Percentiles rank a stretch among this genome's conserved stretches.
These are phyloP conservation scores for Turritis glabra DNA, from an alignment of 345 rosid genomes.

Conservation along the genomic window DNA sequence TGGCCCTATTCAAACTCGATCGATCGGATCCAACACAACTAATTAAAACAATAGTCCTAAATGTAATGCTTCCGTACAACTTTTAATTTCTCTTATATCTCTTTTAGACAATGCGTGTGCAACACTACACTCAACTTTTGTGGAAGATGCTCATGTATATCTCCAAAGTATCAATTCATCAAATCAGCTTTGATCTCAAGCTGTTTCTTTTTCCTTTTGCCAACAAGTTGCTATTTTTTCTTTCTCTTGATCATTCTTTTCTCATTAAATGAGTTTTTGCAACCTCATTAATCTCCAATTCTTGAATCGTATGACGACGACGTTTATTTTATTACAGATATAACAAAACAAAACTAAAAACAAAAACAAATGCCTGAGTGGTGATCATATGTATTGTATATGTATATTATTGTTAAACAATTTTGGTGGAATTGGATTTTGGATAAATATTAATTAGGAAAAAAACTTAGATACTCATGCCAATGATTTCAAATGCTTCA, in stretches of 20 bases:
- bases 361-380: background rate
- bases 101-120: slow-evolving; percentile 21
- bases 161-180: slow-evolving; percentile 27
- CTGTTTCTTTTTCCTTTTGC: slow-evolving; percentile 25
- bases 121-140: slow-evolving; percentile 12
- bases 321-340: background rate
- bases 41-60: too few relatives aligned
- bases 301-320: background rate
- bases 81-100: background rate
- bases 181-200: slow-evolving; percentile 42
- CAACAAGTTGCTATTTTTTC: slow-evolving; percentile 5
- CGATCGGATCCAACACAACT: too few relatives aligned
- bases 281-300: background rate
- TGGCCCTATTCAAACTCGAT: too few relatives aligned
- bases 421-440: background rate
- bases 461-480: background rate
- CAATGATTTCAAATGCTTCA: slow-evolving; percentile 24
- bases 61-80: too few relatives aligned
- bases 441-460: background rate
- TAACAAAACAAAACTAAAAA: background rate
- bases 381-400: background rate
- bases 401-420: background rate
- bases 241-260: background rate
- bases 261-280: background rate
- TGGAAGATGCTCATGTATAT: slow-evolving; percentile 21